Percentiles rank a stretch among this genome's conserved stretches.
Conservation (phyloP, 1,284 basidiomycete genomes). For the Cryptococcus depauperatus region DNA sequence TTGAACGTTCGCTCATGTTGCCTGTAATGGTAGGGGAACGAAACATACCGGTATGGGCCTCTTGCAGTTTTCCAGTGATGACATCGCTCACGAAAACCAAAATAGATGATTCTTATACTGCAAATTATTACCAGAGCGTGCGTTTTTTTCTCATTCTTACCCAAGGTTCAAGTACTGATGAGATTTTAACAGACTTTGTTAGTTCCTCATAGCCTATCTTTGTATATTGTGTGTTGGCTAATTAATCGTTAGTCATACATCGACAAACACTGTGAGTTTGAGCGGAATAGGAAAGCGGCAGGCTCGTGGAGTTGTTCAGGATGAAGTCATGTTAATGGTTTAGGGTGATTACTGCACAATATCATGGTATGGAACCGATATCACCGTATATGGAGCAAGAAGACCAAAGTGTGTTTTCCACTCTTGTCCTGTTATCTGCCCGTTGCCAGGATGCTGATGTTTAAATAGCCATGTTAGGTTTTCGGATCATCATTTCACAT, state of each 20-base stretch:
- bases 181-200: conserved; percentile 13
- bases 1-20: too few species aligned
- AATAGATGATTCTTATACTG: conserved; percentile 8
- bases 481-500: neutral
- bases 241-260: conserved; percentile 14
- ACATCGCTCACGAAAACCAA: neutral
- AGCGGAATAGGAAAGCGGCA: too few species aligned
- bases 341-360: conserved; percentile 28
- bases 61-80: neutral
- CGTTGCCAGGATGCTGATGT: conserved; percentile 1
- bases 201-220: neutral
- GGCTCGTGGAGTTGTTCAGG: too few species aligned
- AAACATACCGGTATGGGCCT: conserved; percentile 15
- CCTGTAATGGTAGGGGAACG: conserved; percentile 17
- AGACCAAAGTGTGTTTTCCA: conserved; percentile 28
- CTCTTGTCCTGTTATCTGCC: conserved; percentile 17
- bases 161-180: neutral
- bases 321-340: too few species aligned
- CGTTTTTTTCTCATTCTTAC: neutral
- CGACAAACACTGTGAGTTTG: conserved; percentile 13
- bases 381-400: conserved; percentile 24
- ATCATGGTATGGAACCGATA: conserved; percentile 27
- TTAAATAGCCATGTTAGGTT: neutral
- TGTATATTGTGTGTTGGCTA: neutral
- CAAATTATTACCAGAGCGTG: conserved; percentile 15